Conservation (phyloP, 2,329 filamentous ascomycete genomes). For the Pyrenochaeta sp. region DNA sequence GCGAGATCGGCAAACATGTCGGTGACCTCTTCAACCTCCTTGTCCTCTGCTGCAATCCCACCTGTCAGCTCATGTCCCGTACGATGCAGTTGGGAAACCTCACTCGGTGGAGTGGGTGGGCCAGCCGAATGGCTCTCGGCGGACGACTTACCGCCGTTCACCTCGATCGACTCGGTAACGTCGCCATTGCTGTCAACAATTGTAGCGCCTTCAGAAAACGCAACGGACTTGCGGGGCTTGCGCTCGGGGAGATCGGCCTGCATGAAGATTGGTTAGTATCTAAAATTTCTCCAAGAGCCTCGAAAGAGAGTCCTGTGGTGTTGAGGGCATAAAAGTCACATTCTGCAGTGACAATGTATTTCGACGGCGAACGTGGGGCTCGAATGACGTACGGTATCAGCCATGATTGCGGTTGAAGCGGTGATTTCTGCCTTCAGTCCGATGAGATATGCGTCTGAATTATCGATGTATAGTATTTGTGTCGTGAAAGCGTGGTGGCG, state of each 20-base stretch:
- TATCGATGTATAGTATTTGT: slow-evolving; percentile 6
- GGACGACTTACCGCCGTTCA: slow-evolving; percentile 79
- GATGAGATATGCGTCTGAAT: not conserved
- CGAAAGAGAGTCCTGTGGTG: not conserved
- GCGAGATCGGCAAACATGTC: slow-evolving; percentile 70
- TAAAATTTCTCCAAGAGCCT: not conserved
- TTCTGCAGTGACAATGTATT: slow-evolving; percentile 19
- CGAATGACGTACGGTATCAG: slow-evolving; percentile 53
- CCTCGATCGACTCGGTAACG: slow-evolving; percentile 76
- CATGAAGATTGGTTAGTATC: slow-evolving; percentile 33
- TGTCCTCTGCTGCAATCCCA: slow-evolving; percentile 54
- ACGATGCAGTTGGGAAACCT: slow-evolving; percentile 15
- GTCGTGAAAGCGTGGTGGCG: slow-evolving; percentile 3
- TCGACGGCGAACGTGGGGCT: slow-evolving; percentile 34
- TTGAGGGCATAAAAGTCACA: not conserved
- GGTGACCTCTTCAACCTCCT: slow-evolving; percentile 71
- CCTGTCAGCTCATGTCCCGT: slow-evolving; percentile 27
- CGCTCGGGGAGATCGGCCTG: slow-evolving; percentile 62
- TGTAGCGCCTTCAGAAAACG: slow-evolving; percentile 86
- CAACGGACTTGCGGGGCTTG: slow-evolving; percentile 90
- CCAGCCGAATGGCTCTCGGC: slow-evolving; percentile 73
- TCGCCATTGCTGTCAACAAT: slow-evolving; percentile 91
- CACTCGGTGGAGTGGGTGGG: slow-evolving; percentile 28
- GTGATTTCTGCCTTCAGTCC: slow-evolving; percentile 7
- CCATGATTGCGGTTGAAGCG: slow-evolving; percentile 59